These are phyloP conservation scores for Rhipidocladum racemiflorum DNA, from an alignment of 176 grass and related monocot genomes.

Conservation along the genomic window DNA sequence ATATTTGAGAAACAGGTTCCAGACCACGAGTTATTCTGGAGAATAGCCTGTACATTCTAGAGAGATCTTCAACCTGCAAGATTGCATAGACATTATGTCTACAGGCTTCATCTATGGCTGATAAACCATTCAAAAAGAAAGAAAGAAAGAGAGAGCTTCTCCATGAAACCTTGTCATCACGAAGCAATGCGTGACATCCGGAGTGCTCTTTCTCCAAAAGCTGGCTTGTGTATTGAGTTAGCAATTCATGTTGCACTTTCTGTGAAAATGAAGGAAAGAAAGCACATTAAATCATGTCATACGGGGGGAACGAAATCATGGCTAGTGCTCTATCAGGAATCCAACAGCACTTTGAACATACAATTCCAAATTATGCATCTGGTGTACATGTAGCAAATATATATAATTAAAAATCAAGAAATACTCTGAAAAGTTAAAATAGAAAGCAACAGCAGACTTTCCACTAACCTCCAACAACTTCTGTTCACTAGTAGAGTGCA, in stretches of 20 bases:
- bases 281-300: background rate
- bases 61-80: conserved; percentile 65
- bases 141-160: background rate
- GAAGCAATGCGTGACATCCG: conserved; percentile 60
- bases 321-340: background rate
- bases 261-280: conserved; percentile 21
- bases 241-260: conserved; percentile 77
- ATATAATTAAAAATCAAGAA: background rate
- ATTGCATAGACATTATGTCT: conserved; percentile 7
- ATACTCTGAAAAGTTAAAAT: background rate
- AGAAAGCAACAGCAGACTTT: background rate
- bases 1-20: conserved; percentile 76
- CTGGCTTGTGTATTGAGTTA: conserved; percentile 57
- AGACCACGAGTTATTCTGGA: conserved; percentile 67
- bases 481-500: conserved; percentile 69
- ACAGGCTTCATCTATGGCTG: background rate
- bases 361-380: background rate
- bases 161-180: conserved; percentile 66
- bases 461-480: conserved; percentile 74
- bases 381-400: background rate
- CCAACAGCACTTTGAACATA: background rate
- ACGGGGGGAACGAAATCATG: background rate
- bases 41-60: conserved; percentile 82
- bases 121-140: background rate
- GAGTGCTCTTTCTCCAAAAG: conserved; percentile 84